Base-by-base conservation (phyloP, 495 filamentous ascomycete species). In the Astrothelium macrocarpum region DNA sequence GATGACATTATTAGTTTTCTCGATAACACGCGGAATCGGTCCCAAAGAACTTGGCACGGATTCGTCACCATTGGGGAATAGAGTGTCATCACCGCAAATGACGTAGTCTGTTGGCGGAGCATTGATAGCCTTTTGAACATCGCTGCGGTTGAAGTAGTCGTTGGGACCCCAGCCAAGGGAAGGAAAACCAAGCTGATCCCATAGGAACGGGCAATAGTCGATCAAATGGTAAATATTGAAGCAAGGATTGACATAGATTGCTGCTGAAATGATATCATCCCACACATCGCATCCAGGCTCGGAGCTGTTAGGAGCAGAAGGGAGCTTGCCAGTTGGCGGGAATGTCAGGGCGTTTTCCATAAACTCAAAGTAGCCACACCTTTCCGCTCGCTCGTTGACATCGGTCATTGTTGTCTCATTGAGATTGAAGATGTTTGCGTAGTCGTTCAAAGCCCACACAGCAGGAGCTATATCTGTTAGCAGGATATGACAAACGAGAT, bases 1-100 rank as follows among this genome's bases (percentile, higher is more conserved):
- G 45, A 90, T 77, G 23, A 86, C 85, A 45, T 84, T 83, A 42
- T 88, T 80, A 1, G 83, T 85, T 18, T 76, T 73, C 62, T 90
- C 86, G 63, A 90, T 89, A 12, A 90, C 84, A n/a, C 78, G 65
- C 0, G 86, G 85, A 2, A 90, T 32, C 2, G 59, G 32, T 9
- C 59, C 62, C 36, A 67, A 46, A 1, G 64, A n/a, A 25, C 58
- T 61, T 25, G 62, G 61, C 4, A 65, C 39, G 11, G 42, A 59
- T 14, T 60, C 18, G 56, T 67, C 66, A 1, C 66, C 65, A 34
- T 59, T 42, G 23, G 63, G 66, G 46, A 64, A 64, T 29, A 67
- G 43, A 3, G 62, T 58, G 26, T 62, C n/a, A 34, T 65, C 66
- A 18, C 62, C 64, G 45, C 65, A 69, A 53, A 69, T 67, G 1